Conservation (phyloP, 2,329 filamentous ascomycete species). For the Hypoxylon sp. region DNA sequence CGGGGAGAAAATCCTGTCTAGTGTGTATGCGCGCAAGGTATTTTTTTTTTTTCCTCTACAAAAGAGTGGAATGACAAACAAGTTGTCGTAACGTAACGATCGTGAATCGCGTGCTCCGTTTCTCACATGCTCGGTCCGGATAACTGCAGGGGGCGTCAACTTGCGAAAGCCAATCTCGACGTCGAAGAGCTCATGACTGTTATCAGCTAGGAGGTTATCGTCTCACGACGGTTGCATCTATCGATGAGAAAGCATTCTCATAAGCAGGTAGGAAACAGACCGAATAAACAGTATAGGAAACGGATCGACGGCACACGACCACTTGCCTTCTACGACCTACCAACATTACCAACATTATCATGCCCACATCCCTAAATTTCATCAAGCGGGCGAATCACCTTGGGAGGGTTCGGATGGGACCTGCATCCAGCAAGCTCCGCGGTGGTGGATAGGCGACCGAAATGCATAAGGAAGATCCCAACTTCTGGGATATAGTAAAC, state of each 20-base stretch:
- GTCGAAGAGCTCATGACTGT: slow-evolving; percentile 26
- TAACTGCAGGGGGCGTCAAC: slow-evolving; percentile 30
- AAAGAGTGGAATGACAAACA: slow-evolving; percentile 38
- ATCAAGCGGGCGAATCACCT: slow-evolving; percentile 27
- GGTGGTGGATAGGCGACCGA: slow-evolving; percentile 23
- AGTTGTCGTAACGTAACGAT: slow-evolving; percentile 42
- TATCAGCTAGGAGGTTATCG: slow-evolving; percentile 28
- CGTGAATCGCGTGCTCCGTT: slow-evolving; percentile 37
- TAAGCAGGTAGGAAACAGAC: slow-evolving; percentile 23
- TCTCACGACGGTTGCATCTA: slow-evolving; percentile 34
- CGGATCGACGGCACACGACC: slow-evolving; percentile 39
- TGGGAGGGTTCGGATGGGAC: slow-evolving; percentile 2
- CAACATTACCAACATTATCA: slow-evolving; percentile 32
- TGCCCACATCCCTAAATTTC: slow-evolving; percentile 30
- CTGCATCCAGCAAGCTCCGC: slow-evolving; percentile 26
- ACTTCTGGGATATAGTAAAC: slow-evolving; percentile 37
- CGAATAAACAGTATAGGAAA: slow-evolving; percentile 30
- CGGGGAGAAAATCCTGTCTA: neutral
- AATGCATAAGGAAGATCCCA: slow-evolving; percentile 39
- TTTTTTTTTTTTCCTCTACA: neutral
- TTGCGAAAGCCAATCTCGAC: slow-evolving; percentile 36
- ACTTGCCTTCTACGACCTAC: slow-evolving; percentile 29
- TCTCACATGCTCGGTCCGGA: slow-evolving; percentile 36
- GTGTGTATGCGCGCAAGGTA: slow-evolving; percentile 17
- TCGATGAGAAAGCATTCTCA: slow-evolving; percentile 29